Percentiles rank a stretch among this genome's conserved stretches.
phyloP scores from a whole-genome alignment of 2,329 filamentous ascomycete species.

The Onygena corvina region DNA sequence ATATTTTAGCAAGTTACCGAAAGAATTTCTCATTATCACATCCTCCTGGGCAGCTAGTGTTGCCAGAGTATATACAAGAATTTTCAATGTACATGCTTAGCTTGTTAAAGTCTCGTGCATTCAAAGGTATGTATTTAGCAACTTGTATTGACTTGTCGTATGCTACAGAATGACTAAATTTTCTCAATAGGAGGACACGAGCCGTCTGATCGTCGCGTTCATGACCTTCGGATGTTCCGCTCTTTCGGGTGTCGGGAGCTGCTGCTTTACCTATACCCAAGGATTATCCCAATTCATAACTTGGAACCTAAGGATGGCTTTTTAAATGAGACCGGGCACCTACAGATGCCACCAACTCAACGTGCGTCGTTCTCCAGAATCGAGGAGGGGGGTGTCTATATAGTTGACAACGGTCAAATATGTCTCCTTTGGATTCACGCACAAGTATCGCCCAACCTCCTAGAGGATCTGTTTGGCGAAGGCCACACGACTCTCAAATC shows the following conservation, averaged over 20 bases:
- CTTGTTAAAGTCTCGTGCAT: slow-evolving; percentile 76
- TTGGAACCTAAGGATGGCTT: slow-evolving; percentile 81
- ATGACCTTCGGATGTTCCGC: slow-evolving; percentile 82
- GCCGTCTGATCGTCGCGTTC: slow-evolving; percentile 75
- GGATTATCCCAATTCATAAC: slow-evolving; percentile 85
- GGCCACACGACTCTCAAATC: slow-evolving; percentile 57
- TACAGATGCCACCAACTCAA: slow-evolving; percentile 68
- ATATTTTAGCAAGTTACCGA: slow-evolving; percentile 80
- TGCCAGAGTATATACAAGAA: slow-evolving; percentile 92
- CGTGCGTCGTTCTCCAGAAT: slow-evolving; percentile 77
- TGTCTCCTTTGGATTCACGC: slow-evolving; percentile 86
- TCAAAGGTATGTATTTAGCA: slow-evolving; percentile 49
- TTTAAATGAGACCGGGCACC: slow-evolving; percentile 77
- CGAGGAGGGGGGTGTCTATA: slow-evolving; percentile 84
- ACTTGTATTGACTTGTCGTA: background rate
- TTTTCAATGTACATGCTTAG: slow-evolving; percentile 93
- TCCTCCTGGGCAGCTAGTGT: slow-evolving; percentile 81
- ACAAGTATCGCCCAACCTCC: slow-evolving; percentile 81
- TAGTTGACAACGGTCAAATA: slow-evolving; percentile 90
- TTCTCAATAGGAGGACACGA: slow-evolving; percentile 57
- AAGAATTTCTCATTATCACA: slow-evolving; percentile 82
- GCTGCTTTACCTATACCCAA: slow-evolving; percentile 85
- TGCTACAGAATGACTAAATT: background rate
- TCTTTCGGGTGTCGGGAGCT: slow-evolving; percentile 78
- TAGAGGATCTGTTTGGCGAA: slow-evolving; percentile 79